Percentiles rank a stretch among this genome's conserved stretches.
These are phyloP conservation scores for Pichia nanzhaoensis DNA, from an alignment of 805 yeast species.

Conservation along the genomic window DNA sequence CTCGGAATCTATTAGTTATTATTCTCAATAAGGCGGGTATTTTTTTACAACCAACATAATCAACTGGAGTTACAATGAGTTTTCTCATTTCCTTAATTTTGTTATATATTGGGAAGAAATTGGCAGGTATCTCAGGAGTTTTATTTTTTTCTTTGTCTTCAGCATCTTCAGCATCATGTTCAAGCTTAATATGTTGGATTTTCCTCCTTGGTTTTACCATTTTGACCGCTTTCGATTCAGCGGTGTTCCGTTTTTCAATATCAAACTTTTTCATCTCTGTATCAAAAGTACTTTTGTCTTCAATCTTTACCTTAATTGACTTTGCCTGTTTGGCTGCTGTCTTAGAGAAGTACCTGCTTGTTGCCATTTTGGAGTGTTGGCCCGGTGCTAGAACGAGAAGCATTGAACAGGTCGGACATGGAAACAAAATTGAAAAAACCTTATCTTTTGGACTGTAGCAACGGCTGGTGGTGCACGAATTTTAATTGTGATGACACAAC, in stretches of 20 bases:
- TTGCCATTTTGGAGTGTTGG: constrained; percentile 7
- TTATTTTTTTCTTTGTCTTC: not conserved
- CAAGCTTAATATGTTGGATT: constrained; percentile 10
- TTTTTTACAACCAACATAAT: constrained; percentile 76
- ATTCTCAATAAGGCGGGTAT: constrained; percentile 40
- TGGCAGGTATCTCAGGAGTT: constrained; percentile 16
- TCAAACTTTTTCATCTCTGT: constrained; percentile 9
- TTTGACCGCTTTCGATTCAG: not conserved
- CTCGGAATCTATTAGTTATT: constrained; percentile 14
- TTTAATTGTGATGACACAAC: too few relatives aligned
- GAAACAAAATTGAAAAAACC: too few relatives aligned
- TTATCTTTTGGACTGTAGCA: too few relatives aligned
- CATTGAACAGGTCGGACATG: too few relatives aligned
- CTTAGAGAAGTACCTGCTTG: constrained; percentile 10
- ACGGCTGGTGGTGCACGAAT: too few relatives aligned
- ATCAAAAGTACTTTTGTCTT: constrained; percentile 6
- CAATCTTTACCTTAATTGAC: not conserved
- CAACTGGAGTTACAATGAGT: constrained; percentile 74
- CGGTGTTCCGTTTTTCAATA: not conserved
- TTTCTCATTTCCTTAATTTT: constrained; percentile 62
- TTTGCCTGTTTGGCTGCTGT: not conserved
- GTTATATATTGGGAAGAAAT: constrained; percentile 52
- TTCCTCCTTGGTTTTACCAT: constrained; percentile 1
- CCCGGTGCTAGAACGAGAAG: too few relatives aligned
- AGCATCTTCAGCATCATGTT: not conserved